Evolutionary conservation across 345 rosid genomes (phyloP).

Genomic region (Eucalyptus erythrocorys): DNA sequence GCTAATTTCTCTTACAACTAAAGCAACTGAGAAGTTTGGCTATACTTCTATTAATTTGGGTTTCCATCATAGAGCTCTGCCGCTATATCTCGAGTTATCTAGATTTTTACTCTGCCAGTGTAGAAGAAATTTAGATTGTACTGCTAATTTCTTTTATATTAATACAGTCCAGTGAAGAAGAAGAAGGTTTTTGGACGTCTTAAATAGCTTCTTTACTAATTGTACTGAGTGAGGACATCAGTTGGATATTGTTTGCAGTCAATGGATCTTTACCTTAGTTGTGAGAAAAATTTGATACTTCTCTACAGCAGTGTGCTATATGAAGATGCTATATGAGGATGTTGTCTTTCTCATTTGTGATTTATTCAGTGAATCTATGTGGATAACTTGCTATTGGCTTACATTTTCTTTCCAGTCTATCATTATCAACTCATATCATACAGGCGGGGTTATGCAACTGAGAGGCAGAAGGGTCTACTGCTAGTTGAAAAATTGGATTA

Average conservation of each 20-base stretch:
- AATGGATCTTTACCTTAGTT: background rate
- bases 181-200: background rate
- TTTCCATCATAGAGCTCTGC: background rate
- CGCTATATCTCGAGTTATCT: background rate
- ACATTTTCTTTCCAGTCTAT: background rate
- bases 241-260: background rate
- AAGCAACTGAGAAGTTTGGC: background rate
- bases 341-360: background rate
- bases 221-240: background rate
- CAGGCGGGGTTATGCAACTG: conserved; percentile 95
- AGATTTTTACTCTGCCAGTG: background rate
- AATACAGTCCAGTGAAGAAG: background rate
- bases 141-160: background rate
- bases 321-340: background rate
- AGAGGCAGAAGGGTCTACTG: conserved; percentile 77
- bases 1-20: background rate
- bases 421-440: conserved; percentile 1
- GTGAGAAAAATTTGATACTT: background rate
- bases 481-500: conserved; percentile 90
- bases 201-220: background rate
- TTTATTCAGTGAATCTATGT: background rate
- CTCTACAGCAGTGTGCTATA: background rate
- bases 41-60: background rate
- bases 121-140: background rate
- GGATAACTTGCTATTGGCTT: background rate